Evolutionary conservation across 2,329 filamentous ascomycete genomes (phyloP), one percentile per base, ranked within the genome.

Genomic region (Pseudogymnoascus sp.): DNA sequence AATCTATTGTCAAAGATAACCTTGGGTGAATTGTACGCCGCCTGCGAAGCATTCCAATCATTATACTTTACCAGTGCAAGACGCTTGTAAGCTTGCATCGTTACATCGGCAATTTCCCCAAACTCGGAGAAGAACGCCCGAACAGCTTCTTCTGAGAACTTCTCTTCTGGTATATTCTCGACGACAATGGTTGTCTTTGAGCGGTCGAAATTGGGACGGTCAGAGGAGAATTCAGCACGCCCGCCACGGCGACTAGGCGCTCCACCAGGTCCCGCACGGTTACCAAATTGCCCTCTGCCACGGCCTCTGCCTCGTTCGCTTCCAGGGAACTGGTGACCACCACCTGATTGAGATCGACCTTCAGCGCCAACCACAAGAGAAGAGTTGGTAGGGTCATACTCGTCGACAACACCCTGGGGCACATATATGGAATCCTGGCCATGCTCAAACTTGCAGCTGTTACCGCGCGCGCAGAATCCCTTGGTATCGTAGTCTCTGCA

Each of bases 1-100:
- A 94, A 94, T 10, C 90, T 81, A 68, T 93, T 94, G 69, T 92
- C 88, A 70, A 93, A 94, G 49, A 94, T 87, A 55, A 86, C 87
- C 70, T 91, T 91, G 0, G 90, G 90, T 7, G 88, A 92, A 55
- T 82, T 81, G 72, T 90, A 91, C 2, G 90, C 90, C 14, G 83
- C 81, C 64, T 85, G 83, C 12, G 90, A 90, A 12, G 83, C 76
- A 6, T 80, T 80, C 81, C 87, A 89, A 43, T 79, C 80, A 60
- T 85, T 81, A 68, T 81, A 94, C 67, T 86, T 88, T 66, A 94
- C 80, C 31, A 90, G 77, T 1, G 90, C 90, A 14, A 91, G 74
- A 43, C 83, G 81, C 70, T 87, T 87, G 71, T 87, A 82, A 39
- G 58, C 38, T 67, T 89, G 83, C 78, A 93, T 81, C 0, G 81